Evolutionary conservation across 2,329 filamentous ascomycete species (phyloP).

Genomic region (Fusarium dimerum): DNA sequence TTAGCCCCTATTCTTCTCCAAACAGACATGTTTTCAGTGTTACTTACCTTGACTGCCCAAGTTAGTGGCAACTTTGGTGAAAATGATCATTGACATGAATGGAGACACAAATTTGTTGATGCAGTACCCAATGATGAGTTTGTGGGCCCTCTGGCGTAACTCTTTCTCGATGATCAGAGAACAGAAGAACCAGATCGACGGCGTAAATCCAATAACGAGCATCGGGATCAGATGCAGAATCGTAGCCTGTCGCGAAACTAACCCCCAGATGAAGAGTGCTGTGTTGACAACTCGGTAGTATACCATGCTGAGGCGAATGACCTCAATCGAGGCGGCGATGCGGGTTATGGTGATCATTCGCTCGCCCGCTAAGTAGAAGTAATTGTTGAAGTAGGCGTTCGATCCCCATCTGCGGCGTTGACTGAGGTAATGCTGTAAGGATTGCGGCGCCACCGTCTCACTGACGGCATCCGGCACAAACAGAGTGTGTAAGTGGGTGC

Average conservation of each 20-base stretch:
- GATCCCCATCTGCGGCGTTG: slow-evolving; percentile 37
- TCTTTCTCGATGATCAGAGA: slow-evolving; percentile 18
- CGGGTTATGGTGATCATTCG: slow-evolving; percentile 42
- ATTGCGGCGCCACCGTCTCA: slow-evolving; percentile 37
- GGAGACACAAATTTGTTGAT: slow-evolving; percentile 25
- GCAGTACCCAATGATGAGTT: slow-evolving; percentile 15
- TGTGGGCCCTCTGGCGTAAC: slow-evolving; percentile 17
- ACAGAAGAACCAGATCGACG: slow-evolving; percentile 20
- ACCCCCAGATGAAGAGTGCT: slow-evolving; percentile 25
- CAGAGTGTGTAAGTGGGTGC: slow-evolving; percentile 24
- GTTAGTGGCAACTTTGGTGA: slow-evolving; percentile 26
- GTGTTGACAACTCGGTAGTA: slow-evolving; percentile 39
- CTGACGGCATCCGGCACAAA: slow-evolving; percentile 36
- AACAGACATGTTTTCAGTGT: background rate
- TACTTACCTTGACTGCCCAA: slow-evolving; percentile 19
- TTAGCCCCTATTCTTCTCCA: background rate
- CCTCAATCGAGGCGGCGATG: slow-evolving; percentile 32
- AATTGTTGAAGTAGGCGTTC: slow-evolving; percentile 40
- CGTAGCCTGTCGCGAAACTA: background rate
- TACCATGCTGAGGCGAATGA: slow-evolving; percentile 33
- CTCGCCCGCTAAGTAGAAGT: slow-evolving; percentile 34
- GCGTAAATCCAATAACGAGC: slow-evolving; percentile 17
- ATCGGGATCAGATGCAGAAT: slow-evolving; percentile 21
- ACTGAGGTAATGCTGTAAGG: slow-evolving; percentile 35
- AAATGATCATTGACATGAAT: slow-evolving; percentile 23